These are phyloP conservation scores for Colletotrichum tofieldiae DNA, from an alignment of 2,329 filamentous ascomycete species.

Conservation along the genomic window DNA sequence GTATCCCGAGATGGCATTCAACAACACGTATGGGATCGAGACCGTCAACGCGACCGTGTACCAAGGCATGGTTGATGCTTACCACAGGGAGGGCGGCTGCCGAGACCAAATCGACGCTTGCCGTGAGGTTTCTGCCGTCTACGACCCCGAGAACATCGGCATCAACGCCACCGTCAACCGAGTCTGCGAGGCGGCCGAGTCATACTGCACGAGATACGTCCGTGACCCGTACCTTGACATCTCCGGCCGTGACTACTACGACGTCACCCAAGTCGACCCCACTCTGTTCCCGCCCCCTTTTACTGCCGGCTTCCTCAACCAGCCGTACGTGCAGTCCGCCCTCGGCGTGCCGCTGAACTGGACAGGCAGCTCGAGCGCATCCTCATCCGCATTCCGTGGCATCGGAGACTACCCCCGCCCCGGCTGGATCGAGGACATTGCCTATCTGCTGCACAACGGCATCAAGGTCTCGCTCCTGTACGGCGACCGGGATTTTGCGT, in stretches of 20 bases:
- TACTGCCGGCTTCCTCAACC: constrained; percentile 43
- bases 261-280: constrained; percentile 44
- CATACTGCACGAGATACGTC: constrained; percentile 39
- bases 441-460: constrained; percentile 60
- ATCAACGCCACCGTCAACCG: constrained; percentile 49
- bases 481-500: constrained; percentile 65
- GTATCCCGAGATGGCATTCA: constrained; percentile 52
- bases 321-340: constrained; percentile 65
- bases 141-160: constrained; percentile 45
- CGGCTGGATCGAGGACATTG: constrained; percentile 62
- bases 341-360: constrained; percentile 75
- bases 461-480: constrained; percentile 76
- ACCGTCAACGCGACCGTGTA: constrained; percentile 52
- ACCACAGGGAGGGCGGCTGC: constrained; percentile 62
- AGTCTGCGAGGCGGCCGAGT: constrained; percentile 39
- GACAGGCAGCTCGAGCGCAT: constrained; percentile 50
- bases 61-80: constrained; percentile 50
- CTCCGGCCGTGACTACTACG: constrained; percentile 42
- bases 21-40: constrained; percentile 52
- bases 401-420: constrained; percentile 53
- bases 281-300: constrained; percentile 43
- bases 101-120: constrained; percentile 68
- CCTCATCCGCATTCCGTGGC: constrained; percentile 39
- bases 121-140: constrained; percentile 53
- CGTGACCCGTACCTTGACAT: constrained; percentile 36